Percentiles rank a stretch among this genome's conserved stretches.
These are phyloP conservation scores for grape (Vitis vinifera) DNA, from an alignment of 164 flowering plant genomes.

Conservation along the genomic window DNA sequence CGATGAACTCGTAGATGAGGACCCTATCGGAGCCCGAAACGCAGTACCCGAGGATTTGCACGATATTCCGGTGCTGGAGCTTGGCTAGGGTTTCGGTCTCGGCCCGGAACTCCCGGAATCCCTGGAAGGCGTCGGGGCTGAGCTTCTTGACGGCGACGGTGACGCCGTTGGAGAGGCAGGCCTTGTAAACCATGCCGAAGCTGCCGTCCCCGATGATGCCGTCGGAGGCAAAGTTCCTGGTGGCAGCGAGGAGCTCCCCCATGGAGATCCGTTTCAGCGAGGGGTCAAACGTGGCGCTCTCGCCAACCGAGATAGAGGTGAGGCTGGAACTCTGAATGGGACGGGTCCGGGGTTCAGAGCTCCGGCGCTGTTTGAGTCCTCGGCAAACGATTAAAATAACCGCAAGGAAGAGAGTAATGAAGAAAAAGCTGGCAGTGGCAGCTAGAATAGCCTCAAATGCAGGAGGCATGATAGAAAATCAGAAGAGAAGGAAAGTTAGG, in stretches of 20 bases:
- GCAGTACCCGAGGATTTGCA: slow-evolving; percentile 72
- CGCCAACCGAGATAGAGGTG: slow-evolving; percentile 30
- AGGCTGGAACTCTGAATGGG: slow-evolving; percentile 5
- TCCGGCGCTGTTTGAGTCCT: background rate
- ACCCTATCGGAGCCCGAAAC: slow-evolving; percentile 58
- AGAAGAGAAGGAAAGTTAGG: too few species aligned
- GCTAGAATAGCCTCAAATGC: slow-evolving; percentile 38
- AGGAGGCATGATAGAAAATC: too few species aligned
- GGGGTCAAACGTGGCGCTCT: slow-evolving; percentile 66
- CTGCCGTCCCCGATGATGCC: slow-evolving; percentile 83
- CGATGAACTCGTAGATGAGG: slow-evolving; percentile 70
- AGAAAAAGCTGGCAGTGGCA: slow-evolving; percentile 50
- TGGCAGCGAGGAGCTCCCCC: slow-evolving; percentile 61
- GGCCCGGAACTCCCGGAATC: slow-evolving; percentile 79
- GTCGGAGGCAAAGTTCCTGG: slow-evolving; percentile 56
- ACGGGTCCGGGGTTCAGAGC: slow-evolving; percentile 9
- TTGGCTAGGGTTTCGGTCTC: slow-evolving; percentile 83
- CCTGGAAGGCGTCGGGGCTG: slow-evolving; percentile 72
- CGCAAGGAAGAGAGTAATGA: slow-evolving; percentile 36
- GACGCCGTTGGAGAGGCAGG: slow-evolving; percentile 43
- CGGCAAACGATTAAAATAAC: slow-evolving; percentile 34
- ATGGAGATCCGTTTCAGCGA: slow-evolving; percentile 53
- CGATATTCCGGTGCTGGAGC: slow-evolving; percentile 64
- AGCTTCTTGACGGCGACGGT: slow-evolving; percentile 82
- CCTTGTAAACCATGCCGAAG: slow-evolving; percentile 81